These are phyloP conservation scores for Saccharomyces hybrid DNA, from an alignment of 1,139 yeast species.

Conservation along the genomic window DNA sequence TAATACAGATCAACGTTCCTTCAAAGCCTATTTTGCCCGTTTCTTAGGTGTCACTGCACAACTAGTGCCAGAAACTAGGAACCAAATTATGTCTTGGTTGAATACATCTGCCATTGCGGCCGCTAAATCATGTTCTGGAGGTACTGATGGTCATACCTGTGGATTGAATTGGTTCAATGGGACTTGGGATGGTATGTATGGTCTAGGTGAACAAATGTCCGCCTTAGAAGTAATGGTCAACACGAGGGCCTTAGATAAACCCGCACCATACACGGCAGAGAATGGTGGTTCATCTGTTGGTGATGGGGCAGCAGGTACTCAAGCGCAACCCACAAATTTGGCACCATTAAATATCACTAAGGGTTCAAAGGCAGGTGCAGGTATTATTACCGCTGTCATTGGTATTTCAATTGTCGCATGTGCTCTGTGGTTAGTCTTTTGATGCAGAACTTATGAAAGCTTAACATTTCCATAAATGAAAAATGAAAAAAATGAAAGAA, in stretches of 20 bases:
- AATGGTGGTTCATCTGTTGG: conserved; percentile 59
- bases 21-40: conserved; percentile 75
- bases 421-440: conserved; percentile 66
- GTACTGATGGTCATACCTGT: conserved; percentile 82
- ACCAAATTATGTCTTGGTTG: conserved; percentile 45
- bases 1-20: conserved; percentile 84
- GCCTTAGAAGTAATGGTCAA: conserved; percentile 75
- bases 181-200: conserved; percentile 75
- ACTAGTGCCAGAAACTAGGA: conserved; percentile 57
- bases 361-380: conserved; percentile 84
- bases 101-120: conserved; percentile 69
- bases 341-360: conserved; percentile 45
- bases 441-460: conserved; percentile 6
- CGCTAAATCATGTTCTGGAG: conserved; percentile 78
- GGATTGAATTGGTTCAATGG: conserved; percentile 68
- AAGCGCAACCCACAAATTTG: conserved; percentile 32
- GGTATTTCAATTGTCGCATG: conserved; percentile 58
- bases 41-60: conserved; percentile 69
- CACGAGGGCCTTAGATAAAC: conserved; percentile 45
- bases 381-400: conserved; percentile 70
- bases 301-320: conserved; percentile 53
- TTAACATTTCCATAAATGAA: background rate
- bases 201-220: conserved; percentile 91
- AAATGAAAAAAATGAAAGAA: background rate
- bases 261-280: conserved; percentile 50